Conservation (phyloP, 805 yeast species). For the Blastobotrys mokoenaii region DNA sequence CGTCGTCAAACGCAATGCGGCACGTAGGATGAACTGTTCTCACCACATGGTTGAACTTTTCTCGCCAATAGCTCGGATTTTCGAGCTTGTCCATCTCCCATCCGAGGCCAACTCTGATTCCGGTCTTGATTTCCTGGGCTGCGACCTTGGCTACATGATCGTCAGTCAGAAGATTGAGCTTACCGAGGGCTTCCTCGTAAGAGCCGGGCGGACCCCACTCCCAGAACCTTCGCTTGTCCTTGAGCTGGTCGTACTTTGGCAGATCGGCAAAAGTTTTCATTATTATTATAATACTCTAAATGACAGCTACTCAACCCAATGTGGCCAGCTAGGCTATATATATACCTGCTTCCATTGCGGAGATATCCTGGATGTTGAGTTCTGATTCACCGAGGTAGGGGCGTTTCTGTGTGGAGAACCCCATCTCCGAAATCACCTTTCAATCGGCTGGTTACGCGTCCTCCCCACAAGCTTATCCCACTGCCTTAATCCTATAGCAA, state of each 20-base stretch:
- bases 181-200: constrained; percentile 22
- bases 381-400: too few species aligned
- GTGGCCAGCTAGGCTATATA: too few species aligned
- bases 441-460: too few species aligned
- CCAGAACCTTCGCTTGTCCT: constrained; percentile 22
- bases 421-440: too few species aligned
- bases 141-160: constrained; percentile 19
- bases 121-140: constrained; percentile 16
- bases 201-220: constrained; percentile 25
- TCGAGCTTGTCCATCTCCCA: constrained; percentile 18
- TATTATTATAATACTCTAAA: constrained; percentile 5
- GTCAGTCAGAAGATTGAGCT: constrained; percentile 19
- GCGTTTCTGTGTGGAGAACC: too few species aligned
- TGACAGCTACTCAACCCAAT: too few species aligned
- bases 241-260: constrained; percentile 19
- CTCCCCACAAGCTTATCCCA: too few species aligned
- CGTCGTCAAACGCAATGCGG: constrained; percentile 22
- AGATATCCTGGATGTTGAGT: too few species aligned
- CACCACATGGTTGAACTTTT: constrained; percentile 3
- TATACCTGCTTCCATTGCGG: too few species aligned
- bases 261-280: constrained; percentile 9
- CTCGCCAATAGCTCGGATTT: constrained; percentile 14
- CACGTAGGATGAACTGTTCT: constrained; percentile 2
- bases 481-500: too few species aligned
- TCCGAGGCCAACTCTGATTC: constrained; percentile 18